phyloP scores from a whole-genome alignment of 371 early-diverging fungal genomes.

The Umbelopsis sp. region DNA sequence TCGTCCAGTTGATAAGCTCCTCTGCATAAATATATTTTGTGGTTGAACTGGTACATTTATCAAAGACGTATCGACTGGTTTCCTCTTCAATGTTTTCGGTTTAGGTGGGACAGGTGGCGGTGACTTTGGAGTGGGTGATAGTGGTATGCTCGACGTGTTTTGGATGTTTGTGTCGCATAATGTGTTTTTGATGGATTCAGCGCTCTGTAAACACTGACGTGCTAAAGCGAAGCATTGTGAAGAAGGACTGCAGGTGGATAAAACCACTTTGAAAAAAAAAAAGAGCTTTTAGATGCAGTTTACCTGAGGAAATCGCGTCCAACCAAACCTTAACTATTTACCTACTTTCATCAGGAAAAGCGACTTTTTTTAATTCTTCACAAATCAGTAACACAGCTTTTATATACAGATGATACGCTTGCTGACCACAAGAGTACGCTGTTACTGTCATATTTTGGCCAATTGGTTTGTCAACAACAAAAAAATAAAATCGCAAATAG shows the following conservation, averaged over 20 bases:
- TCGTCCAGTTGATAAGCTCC: too few relatives aligned
- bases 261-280: too few relatives aligned
- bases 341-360: constrained; percentile 47
- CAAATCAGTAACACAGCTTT: constrained; percentile 37
- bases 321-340: neutral
- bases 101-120: constrained; percentile 41
- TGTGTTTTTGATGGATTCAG: constrained; percentile 28
- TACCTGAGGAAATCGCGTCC: too few relatives aligned
- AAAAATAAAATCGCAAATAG: neutral
- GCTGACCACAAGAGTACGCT: constrained; percentile 23
- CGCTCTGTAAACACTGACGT: constrained; percentile 35
- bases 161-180: neutral
- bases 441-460: neutral
- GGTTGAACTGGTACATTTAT: too few relatives aligned
- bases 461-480: neutral
- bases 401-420: constrained; percentile 42
- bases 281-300: neutral
- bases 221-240: constrained; percentile 31
- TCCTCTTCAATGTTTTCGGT: constrained; percentile 23
- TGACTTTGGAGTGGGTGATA: constrained; percentile 8
- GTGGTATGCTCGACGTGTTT: neutral
- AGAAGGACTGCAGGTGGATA: too few relatives aligned
- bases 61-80: too few relatives aligned
- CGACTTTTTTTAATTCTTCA: constrained; percentile 40
- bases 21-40: too few relatives aligned